Evolutionary conservation across 257 asterid species (phyloP).

Genomic region (Solanum boliviense): DNA sequence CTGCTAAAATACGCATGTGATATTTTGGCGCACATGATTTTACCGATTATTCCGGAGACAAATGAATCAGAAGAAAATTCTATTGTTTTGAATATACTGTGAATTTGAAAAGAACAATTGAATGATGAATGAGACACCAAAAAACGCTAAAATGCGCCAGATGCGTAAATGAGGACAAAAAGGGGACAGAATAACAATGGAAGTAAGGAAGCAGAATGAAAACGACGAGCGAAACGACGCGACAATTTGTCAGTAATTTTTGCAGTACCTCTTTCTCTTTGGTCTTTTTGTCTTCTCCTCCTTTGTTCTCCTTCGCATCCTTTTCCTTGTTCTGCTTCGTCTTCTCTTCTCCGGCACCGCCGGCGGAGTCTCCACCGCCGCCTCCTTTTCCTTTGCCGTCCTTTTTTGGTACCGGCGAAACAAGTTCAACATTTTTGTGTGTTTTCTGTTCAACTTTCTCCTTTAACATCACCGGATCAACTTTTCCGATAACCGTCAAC

Average conservation of each 20-base stretch:
- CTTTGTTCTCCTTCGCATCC: constrained; percentile 8
- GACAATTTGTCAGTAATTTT: not conserved
- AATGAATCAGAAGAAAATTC: not conserved
- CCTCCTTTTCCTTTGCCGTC: constrained; percentile 5
- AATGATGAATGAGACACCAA: not conserved
- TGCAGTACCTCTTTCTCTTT: constrained; percentile 35
- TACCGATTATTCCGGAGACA: not conserved
- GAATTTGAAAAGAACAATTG: not conserved
- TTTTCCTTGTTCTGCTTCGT: not conserved
- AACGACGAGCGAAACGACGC: not conserved
- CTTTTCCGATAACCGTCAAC: constrained; percentile 58
- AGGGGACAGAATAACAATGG: not conserved
- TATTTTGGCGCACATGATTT: not conserved
- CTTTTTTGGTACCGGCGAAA: constrained; percentile 43
- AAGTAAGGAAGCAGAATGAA: not conserved
- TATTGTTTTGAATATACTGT: not conserved
- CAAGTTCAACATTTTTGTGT: constrained; percentile 47
- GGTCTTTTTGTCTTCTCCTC: constrained; percentile 17
- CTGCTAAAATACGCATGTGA: not conserved
- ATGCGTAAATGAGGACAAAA: not conserved
- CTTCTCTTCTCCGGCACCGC: not conserved
- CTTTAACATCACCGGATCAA: constrained; percentile 58
- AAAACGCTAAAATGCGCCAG: constrained; percentile 7
- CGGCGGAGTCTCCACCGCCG: not conserved
- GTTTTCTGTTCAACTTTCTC: constrained; percentile 54